Conservation (phyloP, 1,284 basidiomycete genomes). For the Sanghuangporus weigelae region DNA sequence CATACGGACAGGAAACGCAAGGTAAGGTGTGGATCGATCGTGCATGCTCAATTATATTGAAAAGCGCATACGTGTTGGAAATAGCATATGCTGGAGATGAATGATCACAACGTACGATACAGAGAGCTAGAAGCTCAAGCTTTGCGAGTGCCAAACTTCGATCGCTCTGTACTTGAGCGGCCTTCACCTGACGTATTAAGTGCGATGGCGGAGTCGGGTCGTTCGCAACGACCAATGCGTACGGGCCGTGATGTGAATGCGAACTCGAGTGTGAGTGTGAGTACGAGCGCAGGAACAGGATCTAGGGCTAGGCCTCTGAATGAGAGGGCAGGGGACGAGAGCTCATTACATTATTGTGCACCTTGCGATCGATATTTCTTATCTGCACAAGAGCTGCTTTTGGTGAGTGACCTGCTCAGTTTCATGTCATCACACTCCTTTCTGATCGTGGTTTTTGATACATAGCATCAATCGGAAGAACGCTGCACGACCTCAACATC, state of each 20-base stretch:
- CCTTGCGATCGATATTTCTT: constrained; percentile 7
- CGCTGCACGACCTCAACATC: neutral
- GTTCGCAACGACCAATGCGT: too few relatives aligned
- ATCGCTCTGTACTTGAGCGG: neutral
- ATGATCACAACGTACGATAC: neutral
- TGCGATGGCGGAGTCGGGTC: too few relatives aligned
- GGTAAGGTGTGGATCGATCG: neutral
- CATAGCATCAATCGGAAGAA: neutral
- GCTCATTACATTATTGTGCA: neutral
- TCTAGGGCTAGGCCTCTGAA: too few relatives aligned
- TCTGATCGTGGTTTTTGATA: neutral
- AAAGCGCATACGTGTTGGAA: too few relatives aligned
- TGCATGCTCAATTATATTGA: neutral
- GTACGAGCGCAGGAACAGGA: too few relatives aligned
- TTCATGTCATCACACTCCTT: neutral
- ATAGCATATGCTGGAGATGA: constrained; percentile 2
- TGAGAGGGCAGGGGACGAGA: neutral
- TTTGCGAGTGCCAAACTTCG: neutral
- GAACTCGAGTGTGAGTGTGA: too few relatives aligned
- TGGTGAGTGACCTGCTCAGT: neutral
- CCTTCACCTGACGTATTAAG: neutral
- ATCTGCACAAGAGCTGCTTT: neutral
- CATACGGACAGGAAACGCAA: constrained; percentile 9
- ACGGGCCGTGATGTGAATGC: too few relatives aligned
- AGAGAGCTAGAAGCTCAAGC: neutral